Base-by-base conservation (phyloP, 345 rosid genomes). In the Gossypium australe region DNA sequence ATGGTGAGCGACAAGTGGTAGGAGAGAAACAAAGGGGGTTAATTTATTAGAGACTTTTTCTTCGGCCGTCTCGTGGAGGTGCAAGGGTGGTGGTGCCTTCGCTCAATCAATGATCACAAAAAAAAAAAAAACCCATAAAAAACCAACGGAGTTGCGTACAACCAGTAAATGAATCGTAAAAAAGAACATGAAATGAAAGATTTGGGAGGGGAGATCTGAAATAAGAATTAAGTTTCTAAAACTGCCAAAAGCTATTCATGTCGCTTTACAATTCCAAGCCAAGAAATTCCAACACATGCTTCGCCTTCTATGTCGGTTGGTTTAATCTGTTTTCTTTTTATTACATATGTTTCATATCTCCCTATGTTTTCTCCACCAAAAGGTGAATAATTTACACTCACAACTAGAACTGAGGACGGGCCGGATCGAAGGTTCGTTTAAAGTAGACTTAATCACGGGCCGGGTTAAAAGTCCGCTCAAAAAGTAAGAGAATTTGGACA, bases 231-330 rank as follows among this genome's bases (percentile, higher is more conserved):
- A 34, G 41, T 34, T 34, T 34, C 41, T 34, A 34, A 34, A 34
- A 84, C 88, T 82, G 88, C 82, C 86, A 79, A 43, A 77, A 63
- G 22, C 82, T 85, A 82, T 88, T 80, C 84, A 82, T 85, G 81
- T 85, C 86, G 81, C 88, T 88, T 87, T 86, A 86, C 24, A n/a
- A 53, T 16, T n/a, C 58, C 24, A 53, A 53, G 58, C 58, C 88
- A 88, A 85, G 25, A 86, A 83, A 86, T 86, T 82, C 84, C 67
- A 80, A 76, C 80, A 68, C 72, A 73, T 82, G 89, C 82, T 80
- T 80, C 90, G 77, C 89, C 86, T 81, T 85, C 67, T 80, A 78
- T 84, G 82, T 87, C 87, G 90, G 86, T 85, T 85, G 87, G 84
- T 78, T 85, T 81, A 70, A 70, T 61, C 83, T 74, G 80, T 85